Base-by-base conservation (phyloP, 345 rosid species). In the Durio zibethinus region DNA sequence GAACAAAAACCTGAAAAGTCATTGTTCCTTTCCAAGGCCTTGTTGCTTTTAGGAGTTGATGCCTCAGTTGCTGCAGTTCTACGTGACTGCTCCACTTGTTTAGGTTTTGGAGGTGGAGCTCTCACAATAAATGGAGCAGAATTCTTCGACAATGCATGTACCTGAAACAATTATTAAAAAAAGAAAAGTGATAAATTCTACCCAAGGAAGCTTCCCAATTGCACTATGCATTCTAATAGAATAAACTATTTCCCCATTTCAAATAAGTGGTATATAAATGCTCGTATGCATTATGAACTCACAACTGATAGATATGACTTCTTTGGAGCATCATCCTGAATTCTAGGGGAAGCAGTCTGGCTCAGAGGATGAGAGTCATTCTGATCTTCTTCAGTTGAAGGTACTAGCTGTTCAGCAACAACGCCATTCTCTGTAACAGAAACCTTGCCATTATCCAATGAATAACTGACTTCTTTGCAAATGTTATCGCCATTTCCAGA, bases 221-320 rank as follows among this genome's bases (percentile, higher is more conserved):
- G 27, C 7, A 18, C 66, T 3, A 25, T 7, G 42, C 40, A 31
- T 35, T 31, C 38, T 62, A 18, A 62, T 7, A 10, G n/a, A 31
- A 31, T 8, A 54, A 8, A n/a, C 33, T 7, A 12, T 62, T 25
- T 61, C 66, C 7, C 18, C 20, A 4, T 27, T 18, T 4, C 36
- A 48, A 4, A 4, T 15, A 12, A 25, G 60, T 54, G 27, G 60
- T 7, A 21, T 54, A 54, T n/a, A 21, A 21, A 54, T 21, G 29
- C 29, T 54, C 8, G 60, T 5, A 31, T 5, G 21, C 20, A 35
- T 62, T 4, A 75, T 7, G 40, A 62, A 77, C 93, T 82, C 73
- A 90, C 91, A 23, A 90, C 75, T 80, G 90, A 85, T 77, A 91
- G 88, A 87, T 69, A 90, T 11, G 93, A 85, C 83, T 81, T 88